A percentile compares a stretch with the other conserved stretches of the same genome.
phyloP scores from a whole-genome alignment of 2,329 filamentous ascomycete genomes.

The Dothistroma pini region DNA sequence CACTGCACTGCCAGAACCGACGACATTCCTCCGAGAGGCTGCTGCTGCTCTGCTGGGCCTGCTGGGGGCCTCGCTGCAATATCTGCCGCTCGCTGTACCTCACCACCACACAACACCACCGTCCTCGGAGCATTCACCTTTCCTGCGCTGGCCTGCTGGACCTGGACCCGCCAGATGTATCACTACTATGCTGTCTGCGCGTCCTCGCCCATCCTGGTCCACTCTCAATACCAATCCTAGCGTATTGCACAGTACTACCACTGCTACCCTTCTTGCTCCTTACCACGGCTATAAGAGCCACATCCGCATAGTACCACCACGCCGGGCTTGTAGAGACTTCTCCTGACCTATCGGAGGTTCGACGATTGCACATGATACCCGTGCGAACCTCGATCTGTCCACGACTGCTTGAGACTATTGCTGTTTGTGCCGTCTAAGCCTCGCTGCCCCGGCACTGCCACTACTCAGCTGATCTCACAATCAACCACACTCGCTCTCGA shows the following conservation, averaged over 20 bases:
- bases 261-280: not conserved
- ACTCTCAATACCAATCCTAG: conserved; percentile 15
- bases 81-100: conserved; percentile 4
- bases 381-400: conserved; percentile 1
- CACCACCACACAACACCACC: not conserved
- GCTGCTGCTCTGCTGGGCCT: not conserved
- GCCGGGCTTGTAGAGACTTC: not conserved
- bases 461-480: conserved; percentile 4
- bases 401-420: not conserved
- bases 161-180: conserved; percentile 10
- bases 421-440: not conserved
- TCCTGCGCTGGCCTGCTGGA: not conserved
- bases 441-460: not conserved
- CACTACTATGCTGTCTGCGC: conserved; percentile 17
- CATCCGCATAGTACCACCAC: not conserved
- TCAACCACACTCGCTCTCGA: not conserved
- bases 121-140: conserved; percentile 1
- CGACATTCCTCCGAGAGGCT: conserved; percentile 7
- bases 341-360: conserved; percentile 1
- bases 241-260: conserved; percentile 9
- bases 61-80: not conserved
- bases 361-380: conserved; percentile 2
- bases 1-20: not conserved
- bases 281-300: conserved; percentile 1
- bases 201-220: conserved; percentile 11